phyloP scores from a whole-genome alignment of 768 basidiomycete species.

The Lactarius trivialis region DNA sequence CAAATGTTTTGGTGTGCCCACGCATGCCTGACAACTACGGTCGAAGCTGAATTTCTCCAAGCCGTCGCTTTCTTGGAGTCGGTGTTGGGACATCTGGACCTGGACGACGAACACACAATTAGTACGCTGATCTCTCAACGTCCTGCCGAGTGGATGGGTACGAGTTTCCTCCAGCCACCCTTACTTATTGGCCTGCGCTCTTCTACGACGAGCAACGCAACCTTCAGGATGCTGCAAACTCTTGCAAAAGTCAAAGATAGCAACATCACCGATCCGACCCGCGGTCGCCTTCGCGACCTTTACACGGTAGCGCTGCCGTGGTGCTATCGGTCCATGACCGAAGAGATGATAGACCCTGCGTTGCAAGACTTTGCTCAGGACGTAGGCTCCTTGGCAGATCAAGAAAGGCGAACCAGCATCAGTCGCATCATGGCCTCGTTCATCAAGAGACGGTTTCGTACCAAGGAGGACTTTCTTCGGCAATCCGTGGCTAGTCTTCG shows the following conservation, averaged over 20 bases:
- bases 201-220: slow-evolving; percentile 54
- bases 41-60: slow-evolving; percentile 72
- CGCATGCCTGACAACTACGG: slow-evolving; percentile 76
- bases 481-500: slow-evolving; percentile 82
- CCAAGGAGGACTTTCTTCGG: slow-evolving; percentile 88
- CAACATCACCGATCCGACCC: slow-evolving; percentile 63
- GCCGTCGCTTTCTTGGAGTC: slow-evolving; percentile 57
- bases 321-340: slow-evolving; percentile 75
- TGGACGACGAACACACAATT: slow-evolving; percentile 61
- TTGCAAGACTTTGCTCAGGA: slow-evolving; percentile 68
- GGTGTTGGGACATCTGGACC: slow-evolving; percentile 61
- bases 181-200: slow-evolving; percentile 78
- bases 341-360: slow-evolving; percentile 49
- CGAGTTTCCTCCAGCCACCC: slow-evolving; percentile 58
- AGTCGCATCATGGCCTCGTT: slow-evolving; percentile 86
- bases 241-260: slow-evolving; percentile 55
- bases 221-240: slow-evolving; percentile 61
- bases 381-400: slow-evolving; percentile 63
- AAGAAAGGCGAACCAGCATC: slow-evolving; percentile 71
- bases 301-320: slow-evolving; percentile 82
- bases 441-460: slow-evolving; percentile 79
- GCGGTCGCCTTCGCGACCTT: slow-evolving; percentile 69
- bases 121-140: slow-evolving; percentile 62
- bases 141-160: slow-evolving; percentile 66
- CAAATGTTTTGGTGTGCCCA: slow-evolving; percentile 84